phyloP scores from a whole-genome alignment of 805 yeast species.

The Starmerella geochares region DNA sequence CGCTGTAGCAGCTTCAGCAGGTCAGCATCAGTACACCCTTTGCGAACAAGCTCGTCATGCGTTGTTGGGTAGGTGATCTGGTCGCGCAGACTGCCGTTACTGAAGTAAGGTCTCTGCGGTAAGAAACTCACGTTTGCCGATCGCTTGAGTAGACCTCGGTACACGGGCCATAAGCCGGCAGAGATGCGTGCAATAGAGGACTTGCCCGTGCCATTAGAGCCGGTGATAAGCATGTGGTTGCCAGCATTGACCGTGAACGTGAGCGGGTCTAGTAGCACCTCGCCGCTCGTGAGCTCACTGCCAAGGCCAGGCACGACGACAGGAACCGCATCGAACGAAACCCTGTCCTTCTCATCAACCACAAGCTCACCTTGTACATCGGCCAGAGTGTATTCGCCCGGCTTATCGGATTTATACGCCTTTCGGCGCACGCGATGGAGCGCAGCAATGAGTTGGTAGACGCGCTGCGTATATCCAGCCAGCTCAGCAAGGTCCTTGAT shows the following conservation, averaged over 20 bases:
- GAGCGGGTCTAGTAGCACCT: slow-evolving; percentile 51
- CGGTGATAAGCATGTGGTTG: slow-evolving; percentile 67
- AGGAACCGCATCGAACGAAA: slow-evolving; percentile 72
- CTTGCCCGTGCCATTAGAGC: slow-evolving; percentile 85
- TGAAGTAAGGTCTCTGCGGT: slow-evolving; percentile 80
- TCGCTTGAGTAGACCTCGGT: slow-evolving; percentile 67
- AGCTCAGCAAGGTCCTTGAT: slow-evolving; percentile 84
- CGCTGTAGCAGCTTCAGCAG: slow-evolving; percentile 56
- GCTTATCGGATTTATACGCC: slow-evolving; percentile 24
- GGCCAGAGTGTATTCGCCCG: slow-evolving; percentile 29
- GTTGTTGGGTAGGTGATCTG: slow-evolving; percentile 82
- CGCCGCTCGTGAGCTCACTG: slow-evolving; percentile 35
- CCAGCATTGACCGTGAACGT: slow-evolving; percentile 52
- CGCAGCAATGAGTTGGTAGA: slow-evolving; percentile 62
- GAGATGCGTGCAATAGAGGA: slow-evolving; percentile 73
- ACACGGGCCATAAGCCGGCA: slow-evolving; percentile 88
- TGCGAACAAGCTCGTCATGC: slow-evolving; percentile 62
- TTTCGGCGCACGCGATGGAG: slow-evolving; percentile 71
- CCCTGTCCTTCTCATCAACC: slow-evolving; percentile 58
- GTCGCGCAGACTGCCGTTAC: slow-evolving; percentile 72
- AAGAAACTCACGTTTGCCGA: slow-evolving; percentile 59
- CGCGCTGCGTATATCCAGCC: slow-evolving; percentile 82
- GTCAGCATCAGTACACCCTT: slow-evolving; percentile 61
- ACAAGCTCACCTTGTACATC: slow-evolving; percentile 67
- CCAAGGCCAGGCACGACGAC: slow-evolving; percentile 57